Evolutionary conservation across 1,284 basidiomycete genomes (phyloP).

Genomic region (Microbotryum saponariae): DNA sequence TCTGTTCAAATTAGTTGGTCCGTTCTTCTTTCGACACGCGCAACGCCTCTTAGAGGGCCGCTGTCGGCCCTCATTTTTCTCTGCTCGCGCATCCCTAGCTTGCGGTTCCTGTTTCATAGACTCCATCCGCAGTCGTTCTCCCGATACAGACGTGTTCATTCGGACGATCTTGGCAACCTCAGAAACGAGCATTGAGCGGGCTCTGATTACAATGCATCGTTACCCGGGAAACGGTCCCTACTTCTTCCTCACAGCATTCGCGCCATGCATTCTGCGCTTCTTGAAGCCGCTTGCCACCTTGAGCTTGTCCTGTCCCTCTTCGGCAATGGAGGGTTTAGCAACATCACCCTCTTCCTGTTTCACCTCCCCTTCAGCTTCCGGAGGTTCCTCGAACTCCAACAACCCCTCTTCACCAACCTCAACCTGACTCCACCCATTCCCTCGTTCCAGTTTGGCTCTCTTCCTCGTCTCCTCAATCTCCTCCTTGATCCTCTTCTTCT

Average conservation of each 20-base stretch:
- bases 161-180: too few species aligned
- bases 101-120: too few species aligned
- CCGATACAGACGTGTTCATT: too few species aligned
- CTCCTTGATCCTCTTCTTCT: not conserved
- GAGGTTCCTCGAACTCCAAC: conserved; percentile 7
- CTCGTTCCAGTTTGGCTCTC: not conserved
- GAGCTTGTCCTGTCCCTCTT: conserved; percentile 1
- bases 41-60: too few species aligned
- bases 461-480: conserved; percentile 8
- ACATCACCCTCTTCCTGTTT: conserved; percentile 1
- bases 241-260: conserved; percentile 7
- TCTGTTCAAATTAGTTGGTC: too few species aligned
- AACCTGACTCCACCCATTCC: conserved; percentile 4
- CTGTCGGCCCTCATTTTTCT: too few species aligned
- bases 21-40: too few species aligned
- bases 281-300: conserved; percentile 26
- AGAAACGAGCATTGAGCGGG: too few species aligned
- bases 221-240: not conserved
- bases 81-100: too few species aligned
- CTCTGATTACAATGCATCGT: too few species aligned
- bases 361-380: not conserved
- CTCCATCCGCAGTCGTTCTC: too few species aligned
- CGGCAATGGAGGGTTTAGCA: conserved; percentile 2
- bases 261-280: conserved; percentile 31
- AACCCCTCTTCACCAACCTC: conserved; percentile 8